Percentiles rank a stretch among this genome's conserved stretches.
Conservation (phyloP, 163 green algal species). For the Scenedesmus sp. region DNA sequence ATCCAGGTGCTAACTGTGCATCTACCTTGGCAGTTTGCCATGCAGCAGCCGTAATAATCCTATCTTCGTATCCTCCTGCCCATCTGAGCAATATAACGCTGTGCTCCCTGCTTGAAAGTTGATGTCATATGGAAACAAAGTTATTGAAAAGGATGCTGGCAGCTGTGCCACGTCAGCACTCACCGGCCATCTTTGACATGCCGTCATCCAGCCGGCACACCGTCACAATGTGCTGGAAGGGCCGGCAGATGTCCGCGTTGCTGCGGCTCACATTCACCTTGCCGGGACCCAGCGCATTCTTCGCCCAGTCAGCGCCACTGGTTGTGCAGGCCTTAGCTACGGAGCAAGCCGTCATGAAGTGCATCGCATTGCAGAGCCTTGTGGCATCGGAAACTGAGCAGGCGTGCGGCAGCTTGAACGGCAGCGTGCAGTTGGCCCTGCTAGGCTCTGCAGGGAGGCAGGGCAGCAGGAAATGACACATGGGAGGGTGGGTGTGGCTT, state of each 20-base stretch:
- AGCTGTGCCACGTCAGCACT: not conserved
- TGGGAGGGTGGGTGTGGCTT: not conserved
- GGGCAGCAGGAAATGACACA: not conserved
- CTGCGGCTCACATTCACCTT: not conserved
- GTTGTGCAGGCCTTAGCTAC: not conserved
- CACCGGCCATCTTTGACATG: constrained; percentile 14
- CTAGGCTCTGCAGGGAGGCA: not conserved
- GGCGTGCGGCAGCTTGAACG: constrained; percentile 15
- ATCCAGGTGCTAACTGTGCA: too few relatives aligned
- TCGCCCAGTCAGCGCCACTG: not conserved
- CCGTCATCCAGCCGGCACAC: constrained; percentile 3
- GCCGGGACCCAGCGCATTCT: not conserved
- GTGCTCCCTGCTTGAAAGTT: not conserved
- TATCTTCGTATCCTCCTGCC: not conserved
- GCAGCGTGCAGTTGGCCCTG: not conserved
- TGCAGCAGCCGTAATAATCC: too few relatives aligned
- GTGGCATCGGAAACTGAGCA: not conserved
- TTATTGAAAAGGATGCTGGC: not conserved
- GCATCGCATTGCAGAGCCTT: constrained; percentile 7
- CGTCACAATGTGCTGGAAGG: not conserved
- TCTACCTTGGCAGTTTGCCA: too few relatives aligned
- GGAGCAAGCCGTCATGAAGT: constrained; percentile 24
- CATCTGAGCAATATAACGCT: not conserved
- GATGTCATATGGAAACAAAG: not conserved
- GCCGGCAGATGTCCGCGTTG: not conserved